phyloP scores from a whole-genome alignment of 2,329 filamentous ascomycete genomes.

The Calonectria naviculata region DNA sequence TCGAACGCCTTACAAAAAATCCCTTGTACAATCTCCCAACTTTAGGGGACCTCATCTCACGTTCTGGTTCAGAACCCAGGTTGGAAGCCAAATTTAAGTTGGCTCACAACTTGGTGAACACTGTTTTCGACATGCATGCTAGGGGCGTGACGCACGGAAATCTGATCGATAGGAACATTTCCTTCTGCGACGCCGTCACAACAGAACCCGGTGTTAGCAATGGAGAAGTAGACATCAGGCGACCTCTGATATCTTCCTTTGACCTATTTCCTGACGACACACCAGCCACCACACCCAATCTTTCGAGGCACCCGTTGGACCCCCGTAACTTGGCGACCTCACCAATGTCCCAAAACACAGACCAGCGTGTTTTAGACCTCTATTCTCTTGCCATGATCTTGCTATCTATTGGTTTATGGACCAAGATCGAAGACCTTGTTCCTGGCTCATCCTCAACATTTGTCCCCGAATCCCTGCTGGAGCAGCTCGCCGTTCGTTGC shows the following conservation, averaged over 20 bases:
- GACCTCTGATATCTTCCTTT: constrained; percentile 78
- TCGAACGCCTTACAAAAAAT: constrained; percentile 62
- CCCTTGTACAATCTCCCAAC: constrained; percentile 64
- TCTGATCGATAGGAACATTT: constrained; percentile 73
- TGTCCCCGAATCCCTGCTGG: constrained; percentile 70
- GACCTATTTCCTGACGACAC: constrained; percentile 69
- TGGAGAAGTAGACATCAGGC: constrained; percentile 70
- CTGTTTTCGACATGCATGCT: constrained; percentile 79
- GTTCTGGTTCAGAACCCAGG: constrained; percentile 68
- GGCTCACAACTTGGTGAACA: constrained; percentile 77
- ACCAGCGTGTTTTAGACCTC: constrained; percentile 72
- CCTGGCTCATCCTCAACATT: constrained; percentile 54
- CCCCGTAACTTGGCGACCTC: constrained; percentile 62
- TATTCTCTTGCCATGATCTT: constrained; percentile 80
- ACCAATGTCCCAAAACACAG: constrained; percentile 59
- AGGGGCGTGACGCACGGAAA: constrained; percentile 78
- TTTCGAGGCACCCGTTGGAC: constrained; percentile 72
- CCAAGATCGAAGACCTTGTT: constrained; percentile 67
- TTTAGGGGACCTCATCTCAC: constrained; percentile 63
- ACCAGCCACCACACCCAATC: constrained; percentile 32
- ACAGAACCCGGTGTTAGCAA: constrained; percentile 53
- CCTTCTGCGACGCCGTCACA: constrained; percentile 67
- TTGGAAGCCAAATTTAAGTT: constrained; percentile 82
- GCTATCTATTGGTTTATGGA: constrained; percentile 82
- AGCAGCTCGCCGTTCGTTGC: constrained; percentile 74